phyloP scores from a whole-genome alignment of 2,329 filamentous ascomycete species.

The Emericellopsis atlantica region DNA sequence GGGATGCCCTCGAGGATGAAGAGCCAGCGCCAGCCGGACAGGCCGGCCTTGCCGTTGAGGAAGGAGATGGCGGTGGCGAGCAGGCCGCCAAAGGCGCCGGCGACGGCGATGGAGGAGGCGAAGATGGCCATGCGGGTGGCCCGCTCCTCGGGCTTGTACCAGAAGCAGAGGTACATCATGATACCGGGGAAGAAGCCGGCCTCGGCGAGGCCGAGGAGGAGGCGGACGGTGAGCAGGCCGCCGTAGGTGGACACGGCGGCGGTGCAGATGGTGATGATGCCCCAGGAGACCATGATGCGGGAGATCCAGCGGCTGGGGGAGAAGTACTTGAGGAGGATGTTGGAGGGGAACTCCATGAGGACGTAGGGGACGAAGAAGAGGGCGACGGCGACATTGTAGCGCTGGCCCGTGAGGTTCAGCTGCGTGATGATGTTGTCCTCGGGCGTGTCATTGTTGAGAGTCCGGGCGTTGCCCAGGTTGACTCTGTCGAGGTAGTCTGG shows the following conservation, averaged over 20 bases:
- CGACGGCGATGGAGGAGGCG: constrained; percentile 43
- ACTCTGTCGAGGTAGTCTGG: constrained; percentile 15
- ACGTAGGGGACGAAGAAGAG: constrained; percentile 50
- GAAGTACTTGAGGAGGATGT: constrained; percentile 20
- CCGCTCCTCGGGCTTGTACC: constrained; percentile 35
- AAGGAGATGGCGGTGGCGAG: constrained; percentile 37
- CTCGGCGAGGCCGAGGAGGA: constrained; percentile 38
- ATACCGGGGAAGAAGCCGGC: constrained; percentile 35
- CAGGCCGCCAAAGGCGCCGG: constrained; percentile 48
- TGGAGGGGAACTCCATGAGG: constrained; percentile 19
- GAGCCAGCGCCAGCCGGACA: constrained; percentile 35
- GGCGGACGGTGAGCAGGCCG: constrained; percentile 31
- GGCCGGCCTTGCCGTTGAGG: constrained; percentile 29
- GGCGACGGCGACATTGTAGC: constrained; percentile 43
- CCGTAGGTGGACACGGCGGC: constrained; percentile 33
- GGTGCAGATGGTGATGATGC: constrained; percentile 33
- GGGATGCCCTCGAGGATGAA: constrained; percentile 40
- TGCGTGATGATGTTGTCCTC: constrained; percentile 17
- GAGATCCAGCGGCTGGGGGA: constrained; percentile 19
- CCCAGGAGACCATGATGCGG: constrained; percentile 30
- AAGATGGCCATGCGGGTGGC: constrained; percentile 35
- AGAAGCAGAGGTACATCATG: constrained; percentile 49
- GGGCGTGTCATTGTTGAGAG: constrained; percentile 18
- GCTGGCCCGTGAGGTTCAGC: constrained; percentile 26
- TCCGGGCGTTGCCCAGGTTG: constrained; percentile 19